Evolutionary conservation across 2,329 filamentous ascomycete species (phyloP).

Genomic region (Diaporthe sp.): DNA sequence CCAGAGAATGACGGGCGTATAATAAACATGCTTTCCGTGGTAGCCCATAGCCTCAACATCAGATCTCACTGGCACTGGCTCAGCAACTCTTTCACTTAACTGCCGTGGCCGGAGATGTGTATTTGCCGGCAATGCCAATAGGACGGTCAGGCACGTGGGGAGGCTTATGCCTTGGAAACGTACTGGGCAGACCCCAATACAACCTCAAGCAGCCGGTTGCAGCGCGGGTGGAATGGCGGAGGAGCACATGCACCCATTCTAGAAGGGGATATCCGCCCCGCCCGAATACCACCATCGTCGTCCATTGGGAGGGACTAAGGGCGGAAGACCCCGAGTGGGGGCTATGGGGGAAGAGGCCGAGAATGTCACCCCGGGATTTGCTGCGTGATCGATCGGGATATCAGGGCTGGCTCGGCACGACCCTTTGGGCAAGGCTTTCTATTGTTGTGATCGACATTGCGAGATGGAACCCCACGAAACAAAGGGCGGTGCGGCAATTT

Average conservation of each 20-base stretch:
- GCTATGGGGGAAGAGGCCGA: background rate
- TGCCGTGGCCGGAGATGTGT: background rate
- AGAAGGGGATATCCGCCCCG: background rate
- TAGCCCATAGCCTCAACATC: background rate
- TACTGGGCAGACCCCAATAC: conserved; percentile 1
- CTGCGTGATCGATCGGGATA: background rate
- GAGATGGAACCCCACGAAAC: background rate
- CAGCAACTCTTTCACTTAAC: no score
- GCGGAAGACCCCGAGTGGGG: background rate
- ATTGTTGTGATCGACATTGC: background rate
- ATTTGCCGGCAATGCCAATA: background rate
- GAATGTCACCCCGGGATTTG: background rate
- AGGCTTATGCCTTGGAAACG: background rate
- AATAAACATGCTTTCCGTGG: background rate
- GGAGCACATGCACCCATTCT: background rate
- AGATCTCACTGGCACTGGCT: background rate
- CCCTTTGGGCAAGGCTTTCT: background rate
- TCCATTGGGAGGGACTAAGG: background rate
- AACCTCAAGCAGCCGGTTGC: background rate
- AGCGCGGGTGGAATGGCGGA: background rate
- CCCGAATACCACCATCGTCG: background rate
- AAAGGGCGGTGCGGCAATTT: no score
- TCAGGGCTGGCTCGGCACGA: background rate
- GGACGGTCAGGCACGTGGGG: background rate
- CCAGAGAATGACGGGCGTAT: background rate